phyloP scores from a whole-genome alignment of 2,329 filamentous ascomycete species.

The Celoporthe dispersa region DNA sequence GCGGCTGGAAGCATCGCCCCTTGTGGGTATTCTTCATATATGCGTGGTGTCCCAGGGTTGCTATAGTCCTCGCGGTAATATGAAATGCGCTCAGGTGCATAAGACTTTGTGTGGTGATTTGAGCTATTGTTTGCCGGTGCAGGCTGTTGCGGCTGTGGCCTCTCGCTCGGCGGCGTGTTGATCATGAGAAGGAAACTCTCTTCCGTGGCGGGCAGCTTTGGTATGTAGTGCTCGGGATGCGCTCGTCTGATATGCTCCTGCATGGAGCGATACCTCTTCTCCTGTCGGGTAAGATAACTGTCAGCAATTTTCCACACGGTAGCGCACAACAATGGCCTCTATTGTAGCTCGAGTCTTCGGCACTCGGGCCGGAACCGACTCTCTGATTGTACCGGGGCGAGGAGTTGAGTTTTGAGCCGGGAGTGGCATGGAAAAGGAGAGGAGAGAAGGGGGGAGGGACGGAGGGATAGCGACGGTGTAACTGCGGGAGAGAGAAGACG shows the following conservation, averaged over 20 bases:
- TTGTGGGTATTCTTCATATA: slow-evolving; percentile 68
- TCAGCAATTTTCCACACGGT: slow-evolving; percentile 28
- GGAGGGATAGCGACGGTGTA: not conserved
- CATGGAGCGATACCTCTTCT: slow-evolving; percentile 83
- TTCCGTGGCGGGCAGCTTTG: slow-evolving; percentile 96
- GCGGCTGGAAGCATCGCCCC: slow-evolving; percentile 67
- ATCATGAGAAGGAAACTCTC: slow-evolving; percentile 98
- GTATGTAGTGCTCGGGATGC: slow-evolving; percentile 96
- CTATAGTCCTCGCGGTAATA: slow-evolving; percentile 70
- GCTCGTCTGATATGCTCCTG: slow-evolving; percentile 98
- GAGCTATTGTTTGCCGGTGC: slow-evolving; percentile 33
- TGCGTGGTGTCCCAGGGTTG: slow-evolving; percentile 70
- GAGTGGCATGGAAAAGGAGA: not conserved
- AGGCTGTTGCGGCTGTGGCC: slow-evolving; percentile 40
- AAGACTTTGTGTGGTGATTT: slow-evolving; percentile 45
- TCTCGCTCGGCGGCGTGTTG: slow-evolving; percentile 73
- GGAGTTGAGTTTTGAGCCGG: not conserved
- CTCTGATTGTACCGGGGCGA: not conserved
- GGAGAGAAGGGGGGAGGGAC: slow-evolving; percentile 10
- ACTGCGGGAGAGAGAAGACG: slow-evolving; percentile 16
- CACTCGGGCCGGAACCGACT: not conserved
- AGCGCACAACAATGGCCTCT: not conserved
- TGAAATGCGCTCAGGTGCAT: slow-evolving; percentile 66
- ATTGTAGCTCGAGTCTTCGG: not conserved
- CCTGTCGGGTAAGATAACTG: slow-evolving; percentile 34